Conservation (phyloP, 352 stramenopile species). For the Phytopythium chamaehyphon region DNA sequence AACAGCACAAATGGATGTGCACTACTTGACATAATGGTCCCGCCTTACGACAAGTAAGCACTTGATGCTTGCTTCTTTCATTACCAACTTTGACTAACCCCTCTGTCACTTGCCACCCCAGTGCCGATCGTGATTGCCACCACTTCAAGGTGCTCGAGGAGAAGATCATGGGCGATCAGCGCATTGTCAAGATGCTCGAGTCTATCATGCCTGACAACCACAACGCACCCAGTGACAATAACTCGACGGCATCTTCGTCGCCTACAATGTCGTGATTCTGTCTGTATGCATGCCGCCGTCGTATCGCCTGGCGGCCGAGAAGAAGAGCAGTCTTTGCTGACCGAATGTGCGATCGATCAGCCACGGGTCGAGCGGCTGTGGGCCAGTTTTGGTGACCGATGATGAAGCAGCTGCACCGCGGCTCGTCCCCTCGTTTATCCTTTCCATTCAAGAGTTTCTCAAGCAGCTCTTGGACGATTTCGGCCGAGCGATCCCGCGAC, state of each 20-base stretch:
- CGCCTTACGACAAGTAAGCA: constrained; percentile 81
- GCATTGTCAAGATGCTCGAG: constrained; percentile 70
- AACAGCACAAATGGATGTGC: constrained; percentile 70
- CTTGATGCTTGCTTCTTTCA: not conserved
- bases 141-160: constrained; percentile 71
- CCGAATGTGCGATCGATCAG: no score
- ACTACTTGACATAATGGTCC: constrained; percentile 81
- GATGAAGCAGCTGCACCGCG: not conserved
- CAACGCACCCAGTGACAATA: constrained; percentile 38
- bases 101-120: constrained; percentile 14
- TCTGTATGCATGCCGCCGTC: not conserved
- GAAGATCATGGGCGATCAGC: constrained; percentile 45
- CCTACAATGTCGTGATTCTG: constrained; percentile 22
- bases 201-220: constrained; percentile 65
- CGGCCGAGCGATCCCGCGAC: not conserved
- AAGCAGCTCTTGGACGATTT: constrained; percentile 2
- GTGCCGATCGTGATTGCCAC: constrained; percentile 72
- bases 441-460: constrained; percentile 6
- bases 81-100: not conserved
- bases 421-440: constrained; percentile 1
- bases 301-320: no score
- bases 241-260: constrained; percentile 24
- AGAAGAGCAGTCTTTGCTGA: no score
- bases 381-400: no score
- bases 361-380: no score